phyloP scores from a whole-genome alignment of 2,329 filamentous ascomycete genomes.

The Fusarium pseudograminearum region DNA sequence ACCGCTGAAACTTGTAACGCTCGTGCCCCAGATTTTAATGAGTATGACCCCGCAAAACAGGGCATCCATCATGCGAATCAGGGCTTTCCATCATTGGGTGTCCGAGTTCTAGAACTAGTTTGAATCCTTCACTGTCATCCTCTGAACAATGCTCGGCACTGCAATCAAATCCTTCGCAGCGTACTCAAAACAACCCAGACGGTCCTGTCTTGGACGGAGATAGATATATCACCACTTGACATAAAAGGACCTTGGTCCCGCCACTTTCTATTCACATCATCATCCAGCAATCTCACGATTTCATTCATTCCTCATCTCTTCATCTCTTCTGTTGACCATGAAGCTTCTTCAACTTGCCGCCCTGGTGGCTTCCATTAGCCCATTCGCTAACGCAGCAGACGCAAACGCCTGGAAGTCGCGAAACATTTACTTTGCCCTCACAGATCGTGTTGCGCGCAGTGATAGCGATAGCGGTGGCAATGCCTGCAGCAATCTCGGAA shows the following conservation, averaged over 20 bases:
- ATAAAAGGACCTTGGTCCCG: neutral
- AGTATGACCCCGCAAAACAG: slow-evolving; percentile 22
- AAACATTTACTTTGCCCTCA: slow-evolving; percentile 70
- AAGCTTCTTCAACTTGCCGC: slow-evolving; percentile 16
- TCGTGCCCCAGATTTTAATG: slow-evolving; percentile 18
- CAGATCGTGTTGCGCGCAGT: slow-evolving; percentile 65
- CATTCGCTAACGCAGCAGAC: slow-evolving; percentile 46
- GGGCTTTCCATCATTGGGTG: neutral
- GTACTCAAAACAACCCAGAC: neutral
- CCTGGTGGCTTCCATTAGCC: slow-evolving; percentile 20
- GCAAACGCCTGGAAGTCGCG: slow-evolving; percentile 63
- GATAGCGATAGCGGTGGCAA: slow-evolving; percentile 58
- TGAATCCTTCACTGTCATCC: slow-evolving; percentile 2
- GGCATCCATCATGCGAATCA: neutral
- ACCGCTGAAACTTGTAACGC: slow-evolving; percentile 23
- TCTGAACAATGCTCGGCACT: slow-evolving; percentile 13
- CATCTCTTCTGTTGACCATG: slow-evolving; percentile 9
- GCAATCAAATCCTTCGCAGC: slow-evolving; percentile 24
- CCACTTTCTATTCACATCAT: neutral
- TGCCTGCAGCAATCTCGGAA: slow-evolving; percentile 55
- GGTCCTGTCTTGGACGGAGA: neutral
- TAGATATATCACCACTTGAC: neutral
- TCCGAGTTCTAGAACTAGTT: neutral
- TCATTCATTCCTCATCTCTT: neutral
- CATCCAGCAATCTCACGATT: neutral